Base-by-base conservation (phyloP, 2,329 filamentous ascomycete species). In the Neofusicoccum kwambonambiense region DNA sequence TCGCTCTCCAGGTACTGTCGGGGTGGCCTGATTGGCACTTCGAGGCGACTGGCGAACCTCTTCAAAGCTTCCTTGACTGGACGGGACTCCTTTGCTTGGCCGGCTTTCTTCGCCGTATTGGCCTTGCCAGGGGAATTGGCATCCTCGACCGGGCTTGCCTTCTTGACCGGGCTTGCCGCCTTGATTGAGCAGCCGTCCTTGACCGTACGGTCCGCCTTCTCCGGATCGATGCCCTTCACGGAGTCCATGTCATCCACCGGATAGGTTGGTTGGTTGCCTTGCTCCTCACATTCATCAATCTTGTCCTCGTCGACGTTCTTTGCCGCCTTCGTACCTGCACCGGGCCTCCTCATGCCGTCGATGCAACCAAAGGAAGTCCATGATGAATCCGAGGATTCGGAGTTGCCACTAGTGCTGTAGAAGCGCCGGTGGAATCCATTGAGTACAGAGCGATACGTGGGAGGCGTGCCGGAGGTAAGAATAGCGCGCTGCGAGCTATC, bases 301-400 rank as follows among this genome's bases (percentile, higher is more conserved):
- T 47, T 27, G 8, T 35, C 22, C 31, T 39, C 31, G 7, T 31
- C 31, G 15, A 31, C 19, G 8, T 19, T 42, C 9, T 19, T 27
- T 31, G n/a, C 42, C 4, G 15, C 37, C 12, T 54, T 34, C 35
- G 13, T 34, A n/a, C 19, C 31, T 3, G 37, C 8, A 6, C 34
- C 62, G 39, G 62, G 31, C n/a, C 62, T 51, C n/a, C 51, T 34
- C 62, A 64, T 64, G 35, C 62, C 62, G 42, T 64, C 62, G 13
- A 56, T 27, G 51, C 62, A 64, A 51, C 62, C 62, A 42, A 64
- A 64, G 13, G 51, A 57, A 2, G 62, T 39, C 51, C 52, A 56
- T 9, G 62, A 64, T 49, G 61, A 63, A 41, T 64, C 62, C 6
- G 62, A 64, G 39, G 54, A 58, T 15, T 17, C 19, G 3, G 45